Evolutionary conservation across 768 basidiomycete genomes (phyloP), one percentile per base, ranked within the genome.

Genomic region (Phylloporus arenicola): DNA sequence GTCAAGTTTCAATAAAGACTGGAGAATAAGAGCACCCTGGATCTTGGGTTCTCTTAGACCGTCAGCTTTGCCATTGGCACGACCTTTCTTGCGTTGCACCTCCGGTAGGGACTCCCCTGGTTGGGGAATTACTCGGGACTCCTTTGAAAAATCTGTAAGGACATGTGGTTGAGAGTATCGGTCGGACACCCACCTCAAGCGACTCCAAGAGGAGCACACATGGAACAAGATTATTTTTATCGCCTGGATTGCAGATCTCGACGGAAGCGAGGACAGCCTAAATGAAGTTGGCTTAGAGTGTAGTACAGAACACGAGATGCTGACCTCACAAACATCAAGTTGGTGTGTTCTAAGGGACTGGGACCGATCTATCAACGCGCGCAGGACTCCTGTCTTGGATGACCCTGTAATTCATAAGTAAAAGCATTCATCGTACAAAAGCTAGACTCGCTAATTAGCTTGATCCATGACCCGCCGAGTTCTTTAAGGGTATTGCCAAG

Each of bases 11-110:
- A 97, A 76, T 51, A 97, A 70, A 3, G 87, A 83, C 67, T 98
- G 93, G 2, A 97, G 68, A 12, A 99, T 69, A 16, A 97, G 68
- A 3, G 89, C 87, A 1, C 95, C 95, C 64, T 92, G 91, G 12
- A 86, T 78, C 58, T 81, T 88, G 7, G 85, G 82, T 60, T 83
- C 84, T 37, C 81, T 62, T 1, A 73, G 70, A 48, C 72, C 70
- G 47, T 58, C 57, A 14, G 52, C 46, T 56, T 57, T 48, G 39
- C 37, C 47, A 57, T 52, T 55, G 45, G 33, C 51, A 45, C 24
- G 60, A 34, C 43, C 48, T 47, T 48, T 54, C 50, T 49, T 43
- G 52, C 43, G 40, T 51, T 48, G 43, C 60, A 29, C 39, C 17
- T 56, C 47, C 44, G 50, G 30, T 16, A 49, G 46, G n/a, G 49